A percentile compares a stretch with the other conserved stretches of the same genome.
Evolutionary conservation across 2,329 filamentous ascomycete genomes (phyloP).

Genomic region (Dothidotthia symphoricarpi): DNA sequence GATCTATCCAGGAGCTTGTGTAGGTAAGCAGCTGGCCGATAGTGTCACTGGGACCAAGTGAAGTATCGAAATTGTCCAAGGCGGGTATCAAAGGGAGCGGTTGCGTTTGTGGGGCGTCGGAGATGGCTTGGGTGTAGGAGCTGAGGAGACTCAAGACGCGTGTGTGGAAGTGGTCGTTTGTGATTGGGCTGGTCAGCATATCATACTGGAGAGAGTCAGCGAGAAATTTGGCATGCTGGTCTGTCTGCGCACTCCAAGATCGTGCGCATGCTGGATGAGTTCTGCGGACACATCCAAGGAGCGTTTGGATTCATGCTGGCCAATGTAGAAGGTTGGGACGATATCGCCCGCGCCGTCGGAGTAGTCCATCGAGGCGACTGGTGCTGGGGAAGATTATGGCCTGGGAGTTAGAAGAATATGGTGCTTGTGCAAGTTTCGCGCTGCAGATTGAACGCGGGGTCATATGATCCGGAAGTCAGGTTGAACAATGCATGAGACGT

Average conservation of each 20-base stretch:
- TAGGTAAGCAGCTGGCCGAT: conserved; percentile 74
- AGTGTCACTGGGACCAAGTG: conserved; percentile 64
- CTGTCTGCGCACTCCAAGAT: conserved; percentile 54
- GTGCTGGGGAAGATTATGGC: too few relatives aligned
- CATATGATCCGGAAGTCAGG: too few relatives aligned
- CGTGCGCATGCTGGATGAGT: conserved; percentile 66
- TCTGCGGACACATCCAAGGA: conserved; percentile 60
- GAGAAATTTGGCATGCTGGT: too few relatives aligned
- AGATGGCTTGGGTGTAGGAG: conserved; percentile 51
- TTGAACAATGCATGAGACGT: too few relatives aligned
- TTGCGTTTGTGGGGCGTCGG: conserved; percentile 45
- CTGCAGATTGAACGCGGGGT: too few relatives aligned
- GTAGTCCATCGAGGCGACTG: conserved; percentile 28
- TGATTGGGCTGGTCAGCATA: conserved; percentile 76
- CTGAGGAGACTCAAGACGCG: conserved; percentile 64
- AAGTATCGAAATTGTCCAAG: conserved; percentile 76
- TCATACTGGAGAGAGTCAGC: conserved; percentile 61
- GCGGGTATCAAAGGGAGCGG: conserved; percentile 55
- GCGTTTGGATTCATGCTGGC: conserved; percentile 69
- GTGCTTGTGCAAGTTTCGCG: too few relatives aligned
- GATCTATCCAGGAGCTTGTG: conserved; percentile 89
- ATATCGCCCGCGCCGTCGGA: conserved; percentile 36
- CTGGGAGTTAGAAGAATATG: too few relatives aligned
- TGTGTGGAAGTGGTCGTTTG: conserved; percentile 68
- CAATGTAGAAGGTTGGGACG: conserved; percentile 63